Evolutionary conservation across 495 filamentous ascomycete genomes (phyloP).

Genomic region (Cladorrhinum samala): DNA sequence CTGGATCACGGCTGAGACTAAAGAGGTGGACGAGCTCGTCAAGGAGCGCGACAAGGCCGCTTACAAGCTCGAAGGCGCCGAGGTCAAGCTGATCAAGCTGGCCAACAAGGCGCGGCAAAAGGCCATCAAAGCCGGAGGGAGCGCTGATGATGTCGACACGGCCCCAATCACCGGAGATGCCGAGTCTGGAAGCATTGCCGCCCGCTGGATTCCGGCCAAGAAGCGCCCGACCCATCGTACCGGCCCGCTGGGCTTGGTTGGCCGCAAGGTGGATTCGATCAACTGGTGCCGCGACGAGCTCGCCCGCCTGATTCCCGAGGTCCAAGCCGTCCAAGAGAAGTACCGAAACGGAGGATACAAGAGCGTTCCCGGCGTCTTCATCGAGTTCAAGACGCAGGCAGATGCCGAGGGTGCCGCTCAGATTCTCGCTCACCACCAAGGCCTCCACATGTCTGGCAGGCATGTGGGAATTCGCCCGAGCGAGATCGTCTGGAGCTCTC

Average conservation of each 20-base stretch:
- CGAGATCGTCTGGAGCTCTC: slow-evolving; percentile 86
- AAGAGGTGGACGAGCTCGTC: slow-evolving; percentile 77
- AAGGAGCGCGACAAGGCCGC: slow-evolving; percentile 77
- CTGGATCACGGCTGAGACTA: slow-evolving; percentile 78
- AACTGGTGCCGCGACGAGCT: slow-evolving; percentile 86
- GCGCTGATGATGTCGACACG: slow-evolving; percentile 41
- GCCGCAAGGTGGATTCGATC: slow-evolving; percentile 92
- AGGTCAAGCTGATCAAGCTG: slow-evolving; percentile 77
- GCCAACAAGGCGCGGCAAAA: slow-evolving; percentile 75
- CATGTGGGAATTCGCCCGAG: slow-evolving; percentile 78
- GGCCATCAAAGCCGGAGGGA: slow-evolving; percentile 61
- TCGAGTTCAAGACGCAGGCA: slow-evolving; percentile 76
- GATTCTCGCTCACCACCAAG: slow-evolving; percentile 80
- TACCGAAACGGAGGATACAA: slow-evolving; percentile 65
- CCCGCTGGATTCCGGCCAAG: slow-evolving; percentile 71
- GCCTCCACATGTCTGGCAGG: slow-evolving; percentile 86
- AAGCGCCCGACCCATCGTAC: slow-evolving; percentile 81
- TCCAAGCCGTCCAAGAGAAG: slow-evolving; percentile 66
- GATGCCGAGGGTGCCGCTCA: slow-evolving; percentile 86
- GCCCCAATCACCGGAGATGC: slow-evolving; percentile 43
- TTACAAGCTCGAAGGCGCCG: slow-evolving; percentile 80
- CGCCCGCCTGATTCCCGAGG: slow-evolving; percentile 70
- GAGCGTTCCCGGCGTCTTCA: slow-evolving; percentile 70
- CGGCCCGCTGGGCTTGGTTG: slow-evolving; percentile 66
- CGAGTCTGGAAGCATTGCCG: slow-evolving; percentile 71